These are phyloP conservation scores for Thymus mandschuricus DNA, from an alignment of 257 asterid species.

Conservation along the genomic window DNA sequence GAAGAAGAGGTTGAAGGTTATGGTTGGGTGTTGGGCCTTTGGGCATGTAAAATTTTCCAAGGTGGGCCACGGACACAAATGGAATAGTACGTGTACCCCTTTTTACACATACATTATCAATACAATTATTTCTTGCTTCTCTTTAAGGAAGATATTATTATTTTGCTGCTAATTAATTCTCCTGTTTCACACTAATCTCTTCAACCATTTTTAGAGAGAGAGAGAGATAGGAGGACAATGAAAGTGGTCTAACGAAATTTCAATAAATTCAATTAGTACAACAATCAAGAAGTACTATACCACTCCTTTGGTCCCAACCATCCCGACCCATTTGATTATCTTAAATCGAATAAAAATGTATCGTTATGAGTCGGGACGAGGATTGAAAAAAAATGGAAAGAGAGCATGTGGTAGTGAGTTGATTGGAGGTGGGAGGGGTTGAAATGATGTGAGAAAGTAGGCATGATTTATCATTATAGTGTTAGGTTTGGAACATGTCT, in stretches of 20 bases:
- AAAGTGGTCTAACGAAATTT: background rate
- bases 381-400: background rate
- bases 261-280: background rate
- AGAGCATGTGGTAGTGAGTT: constrained; percentile 16
- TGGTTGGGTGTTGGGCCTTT: constrained; percentile 1
- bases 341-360: too few relatives aligned
- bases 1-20: background rate
- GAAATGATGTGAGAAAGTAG: constrained; percentile 14
- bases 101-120: background rate
- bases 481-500: constrained; percentile 36
- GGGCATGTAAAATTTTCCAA: background rate
- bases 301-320: too few relatives aligned
- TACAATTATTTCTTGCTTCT: constrained; percentile 16
- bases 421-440: constrained; percentile 1
- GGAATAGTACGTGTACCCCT: constrained; percentile 13
- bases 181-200: background rate
- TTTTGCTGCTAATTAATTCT: constrained; percentile 15
- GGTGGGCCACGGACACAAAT: constrained; percentile 24
- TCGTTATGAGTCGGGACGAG: too few relatives aligned
- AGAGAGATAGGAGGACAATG: background rate
- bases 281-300: background rate
- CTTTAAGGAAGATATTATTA: background rate
- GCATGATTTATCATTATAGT: background rate
- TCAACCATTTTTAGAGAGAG: background rate
- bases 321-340: too few relatives aligned